Percentiles rank a stretch among this genome's conserved stretches.
These are phyloP conservation scores for Parachlorella kessleri DNA, from an alignment of 139 green algal species.

Conservation along the genomic window DNA sequence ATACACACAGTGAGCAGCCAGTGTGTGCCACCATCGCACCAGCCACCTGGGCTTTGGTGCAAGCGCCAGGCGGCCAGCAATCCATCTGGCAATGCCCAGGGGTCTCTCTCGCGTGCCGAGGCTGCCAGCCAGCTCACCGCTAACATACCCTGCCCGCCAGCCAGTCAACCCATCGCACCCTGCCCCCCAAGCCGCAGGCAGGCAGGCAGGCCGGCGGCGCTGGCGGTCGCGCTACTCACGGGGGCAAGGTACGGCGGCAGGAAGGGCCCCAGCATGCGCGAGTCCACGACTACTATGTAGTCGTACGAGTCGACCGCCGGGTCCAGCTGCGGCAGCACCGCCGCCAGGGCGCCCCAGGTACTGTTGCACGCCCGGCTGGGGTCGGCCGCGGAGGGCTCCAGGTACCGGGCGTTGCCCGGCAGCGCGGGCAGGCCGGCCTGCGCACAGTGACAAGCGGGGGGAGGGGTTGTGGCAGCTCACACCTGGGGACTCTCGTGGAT, in stretches of 20 bases:
- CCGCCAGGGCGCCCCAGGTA: background rate
- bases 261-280: background rate
- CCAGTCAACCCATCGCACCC: background rate
- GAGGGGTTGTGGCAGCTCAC: no score
- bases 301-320: background rate
- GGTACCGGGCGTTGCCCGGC: background rate
- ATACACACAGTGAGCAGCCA: no score
- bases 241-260: background rate
- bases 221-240: background rate
- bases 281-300: constrained; percentile 4
- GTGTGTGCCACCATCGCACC: no score
- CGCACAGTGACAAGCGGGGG: no score
- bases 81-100: no score
- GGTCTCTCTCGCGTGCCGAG: no score
- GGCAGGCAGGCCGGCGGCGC: no score
- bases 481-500: no score
- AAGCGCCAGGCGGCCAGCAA: no score
- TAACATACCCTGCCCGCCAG: background rate
- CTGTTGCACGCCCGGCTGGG: background rate
- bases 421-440: background rate
- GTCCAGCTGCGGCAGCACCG: background rate
- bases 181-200: no score
- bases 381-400: background rate
- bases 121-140: no score
- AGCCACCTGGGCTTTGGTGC: no score